Conservation (phyloP, 2,329 filamentous ascomycete genomes). For the Catunica adiposa region DNA sequence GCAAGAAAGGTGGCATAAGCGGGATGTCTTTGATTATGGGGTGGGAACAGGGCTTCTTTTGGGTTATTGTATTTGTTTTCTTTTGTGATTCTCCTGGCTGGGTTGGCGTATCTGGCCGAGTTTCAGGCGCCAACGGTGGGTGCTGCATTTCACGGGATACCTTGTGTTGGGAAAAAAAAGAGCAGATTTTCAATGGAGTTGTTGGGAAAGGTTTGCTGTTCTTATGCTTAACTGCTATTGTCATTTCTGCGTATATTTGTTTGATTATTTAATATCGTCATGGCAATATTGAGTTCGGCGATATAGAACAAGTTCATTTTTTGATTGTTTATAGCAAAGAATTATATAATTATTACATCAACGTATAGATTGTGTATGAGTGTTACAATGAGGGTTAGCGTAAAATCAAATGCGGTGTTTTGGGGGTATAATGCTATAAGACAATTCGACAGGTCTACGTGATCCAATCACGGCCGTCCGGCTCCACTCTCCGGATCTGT, state of each 20-base stretch:
- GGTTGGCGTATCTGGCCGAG: not conserved
- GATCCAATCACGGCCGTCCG: not conserved
- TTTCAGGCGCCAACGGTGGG: not conserved
- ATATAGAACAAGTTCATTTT: not conserved
- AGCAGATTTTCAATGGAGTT: constrained; percentile 15
- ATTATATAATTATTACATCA: no score
- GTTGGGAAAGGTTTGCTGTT: constrained; percentile 10
- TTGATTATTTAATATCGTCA: constrained; percentile 4
- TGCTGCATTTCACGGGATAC: constrained; percentile 13
- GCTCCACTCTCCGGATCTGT: not conserved
- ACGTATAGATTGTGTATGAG: not conserved
- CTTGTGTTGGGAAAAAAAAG: constrained; percentile 9
- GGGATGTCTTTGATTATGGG: constrained; percentile 3
- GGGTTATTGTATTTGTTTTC: not conserved
- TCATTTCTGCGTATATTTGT: not conserved
- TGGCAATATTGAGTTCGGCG: not conserved
- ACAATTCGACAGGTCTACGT: not conserved
- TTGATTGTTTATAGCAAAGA: not conserved
- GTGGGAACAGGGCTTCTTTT: not conserved
- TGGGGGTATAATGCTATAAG: constrained; percentile 2
- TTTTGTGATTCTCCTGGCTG: no score
- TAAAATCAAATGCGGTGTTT: not conserved
- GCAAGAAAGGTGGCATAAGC: constrained; percentile 64
- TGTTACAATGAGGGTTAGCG: no score
- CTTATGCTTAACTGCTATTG: constrained; percentile 2